Percentiles rank a stretch among this genome's conserved stretches.
phyloP scores from a whole-genome alignment of 176 grass and related monocot genomes.

The Stipa capillata region DNA sequence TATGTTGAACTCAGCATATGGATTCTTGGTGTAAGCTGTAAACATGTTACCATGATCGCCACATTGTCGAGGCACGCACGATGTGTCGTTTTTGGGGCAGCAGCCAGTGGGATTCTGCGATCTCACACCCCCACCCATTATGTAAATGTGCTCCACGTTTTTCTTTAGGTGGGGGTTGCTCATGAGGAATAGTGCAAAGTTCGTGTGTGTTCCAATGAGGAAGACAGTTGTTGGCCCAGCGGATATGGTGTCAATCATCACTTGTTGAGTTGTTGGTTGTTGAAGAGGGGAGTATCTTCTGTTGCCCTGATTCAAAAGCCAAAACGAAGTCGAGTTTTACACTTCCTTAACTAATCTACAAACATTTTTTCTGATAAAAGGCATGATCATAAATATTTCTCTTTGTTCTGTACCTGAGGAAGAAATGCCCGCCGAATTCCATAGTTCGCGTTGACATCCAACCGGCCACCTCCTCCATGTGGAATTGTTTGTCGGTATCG shows the following conservation, averaged over 20 bases:
- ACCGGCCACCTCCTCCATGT: constrained; percentile 29
- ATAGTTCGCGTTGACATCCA: constrained; percentile 45
- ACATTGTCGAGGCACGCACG: constrained; percentile 44
- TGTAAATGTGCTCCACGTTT: constrained; percentile 65
- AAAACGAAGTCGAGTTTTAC: not conserved
- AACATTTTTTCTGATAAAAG: not conserved
- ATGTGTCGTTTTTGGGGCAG: constrained; percentile 24
- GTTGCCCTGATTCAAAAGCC: constrained; percentile 36
- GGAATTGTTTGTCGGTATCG: constrained; percentile 66
- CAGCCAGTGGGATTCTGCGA: constrained; percentile 65
- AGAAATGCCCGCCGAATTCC: constrained; percentile 50
- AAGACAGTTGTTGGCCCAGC: constrained; percentile 44
- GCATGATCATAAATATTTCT: not conserved
- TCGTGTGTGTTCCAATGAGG: constrained; percentile 47
- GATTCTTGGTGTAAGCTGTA: constrained; percentile 44
- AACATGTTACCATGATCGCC: constrained; percentile 63
- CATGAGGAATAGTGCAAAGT: constrained; percentile 61
- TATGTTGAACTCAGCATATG: constrained; percentile 68
- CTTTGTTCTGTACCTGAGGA: constrained; percentile 46
- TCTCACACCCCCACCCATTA: constrained; percentile 63
- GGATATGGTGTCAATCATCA: constrained; percentile 50
- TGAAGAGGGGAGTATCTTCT: constrained; percentile 42
- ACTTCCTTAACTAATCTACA: not conserved
- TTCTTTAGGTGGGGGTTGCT: constrained; percentile 38
- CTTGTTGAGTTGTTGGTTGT: constrained; percentile 44